These are phyloP conservation scores for Jimgerdemannia lactiflua DNA, from an alignment of 192 early-diverging fungal species.

Conservation along the genomic window DNA sequence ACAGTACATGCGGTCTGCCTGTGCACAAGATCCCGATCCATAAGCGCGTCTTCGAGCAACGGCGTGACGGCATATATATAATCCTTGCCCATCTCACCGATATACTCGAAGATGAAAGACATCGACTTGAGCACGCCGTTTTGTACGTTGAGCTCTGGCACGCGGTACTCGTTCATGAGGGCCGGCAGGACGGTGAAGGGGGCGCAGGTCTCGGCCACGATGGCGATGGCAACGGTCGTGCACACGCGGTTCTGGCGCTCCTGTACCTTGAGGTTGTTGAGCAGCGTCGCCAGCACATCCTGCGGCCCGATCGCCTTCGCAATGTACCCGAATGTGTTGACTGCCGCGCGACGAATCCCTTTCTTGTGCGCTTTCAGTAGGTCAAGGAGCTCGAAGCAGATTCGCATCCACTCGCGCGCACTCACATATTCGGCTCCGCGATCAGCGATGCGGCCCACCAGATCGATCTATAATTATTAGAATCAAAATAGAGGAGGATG, in stretches of 20 bases:
- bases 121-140: constrained; percentile 97
- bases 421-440: constrained; percentile 95
- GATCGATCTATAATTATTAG: constrained; percentile 53
- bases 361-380: constrained; percentile 96
- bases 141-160: constrained; percentile 99
- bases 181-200: constrained; percentile 98
- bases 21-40: constrained; percentile 98
- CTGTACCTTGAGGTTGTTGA: constrained; percentile 98
- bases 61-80: constrained; percentile 98
- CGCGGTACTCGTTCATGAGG: constrained; percentile 99
- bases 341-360: constrained; percentile 92
- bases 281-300: constrained; percentile 95
- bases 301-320: constrained; percentile 99
- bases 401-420: constrained; percentile 99
- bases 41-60: constrained; percentile 93
- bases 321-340: constrained; percentile 99
- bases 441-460: constrained; percentile 99
- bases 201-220: constrained; percentile 80
- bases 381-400: constrained; percentile 97
- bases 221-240: constrained; percentile 98
- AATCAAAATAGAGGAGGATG: background rate
- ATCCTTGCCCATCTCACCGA: constrained; percentile 97
- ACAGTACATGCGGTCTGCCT: constrained; percentile 95
- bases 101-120: constrained; percentile 98
- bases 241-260: constrained; percentile 99